Evolutionary conservation across 176 grass and related monocot species (phyloP).

Genomic region (Urochloa ruziziensis): DNA sequence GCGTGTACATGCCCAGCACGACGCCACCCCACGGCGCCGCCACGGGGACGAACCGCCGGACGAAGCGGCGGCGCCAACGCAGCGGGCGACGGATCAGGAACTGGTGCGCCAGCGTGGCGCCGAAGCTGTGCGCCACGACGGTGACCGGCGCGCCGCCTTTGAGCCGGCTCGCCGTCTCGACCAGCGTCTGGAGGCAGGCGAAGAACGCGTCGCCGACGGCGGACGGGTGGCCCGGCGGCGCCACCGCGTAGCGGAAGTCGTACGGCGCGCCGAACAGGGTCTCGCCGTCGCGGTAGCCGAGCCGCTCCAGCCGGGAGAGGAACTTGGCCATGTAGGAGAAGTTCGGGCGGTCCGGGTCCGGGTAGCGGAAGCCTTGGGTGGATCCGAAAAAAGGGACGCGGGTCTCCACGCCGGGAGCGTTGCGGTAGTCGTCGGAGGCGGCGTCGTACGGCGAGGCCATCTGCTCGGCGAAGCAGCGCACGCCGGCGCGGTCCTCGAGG

Average conservation of each 20-base stretch:
- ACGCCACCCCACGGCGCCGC: conserved; percentile 48
- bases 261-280: conserved; percentile 61
- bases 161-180: conserved; percentile 25
- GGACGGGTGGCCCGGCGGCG: conserved; percentile 21
- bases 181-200: conserved; percentile 10
- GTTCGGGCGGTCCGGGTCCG: conserved; percentile 18
- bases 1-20: conserved; percentile 29
- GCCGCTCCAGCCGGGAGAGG: conserved; percentile 23
- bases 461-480: conserved; percentile 47
- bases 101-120: conserved; percentile 46
- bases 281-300: conserved; percentile 43
- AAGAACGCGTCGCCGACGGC: conserved; percentile 24
- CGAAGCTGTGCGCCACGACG: conserved; percentile 51
- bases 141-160: conserved; percentile 34
- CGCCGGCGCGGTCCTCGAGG: conserved; percentile 11
- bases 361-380: conserved; percentile 9
- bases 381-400: conserved; percentile 55
- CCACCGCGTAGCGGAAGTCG: conserved; percentile 56
- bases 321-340: conserved; percentile 43
- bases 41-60: conserved; percentile 37
- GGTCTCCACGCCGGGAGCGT: conserved; percentile 45
- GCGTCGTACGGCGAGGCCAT: conserved; percentile 34
- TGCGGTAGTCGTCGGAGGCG: conserved; percentile 42
- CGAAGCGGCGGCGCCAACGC: conserved; percentile 31
- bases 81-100: conserved; percentile 13